phyloP scores from a whole-genome alignment of 2,329 filamentous ascomycete species.

The Cladosporium halotolerans region DNA sequence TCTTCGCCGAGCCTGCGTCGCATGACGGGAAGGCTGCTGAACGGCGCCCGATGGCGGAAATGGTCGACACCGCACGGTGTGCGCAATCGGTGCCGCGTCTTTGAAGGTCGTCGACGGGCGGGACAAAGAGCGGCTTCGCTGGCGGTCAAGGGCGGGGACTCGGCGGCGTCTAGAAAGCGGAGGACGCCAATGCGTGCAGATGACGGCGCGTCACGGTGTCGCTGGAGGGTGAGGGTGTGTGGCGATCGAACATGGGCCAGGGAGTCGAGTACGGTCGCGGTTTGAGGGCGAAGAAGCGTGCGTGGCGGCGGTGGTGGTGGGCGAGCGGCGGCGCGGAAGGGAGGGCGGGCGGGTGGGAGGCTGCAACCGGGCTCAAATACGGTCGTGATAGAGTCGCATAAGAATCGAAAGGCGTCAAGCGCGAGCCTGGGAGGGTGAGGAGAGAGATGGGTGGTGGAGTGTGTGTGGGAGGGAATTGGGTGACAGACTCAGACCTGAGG shows the following conservation, averaged over 20 bases:
- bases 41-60: conserved; percentile 10
- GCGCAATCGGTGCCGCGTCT: conserved; percentile 2
- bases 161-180: background rate
- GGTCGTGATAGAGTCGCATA: background rate
- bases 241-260: background rate
- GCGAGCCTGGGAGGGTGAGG: background rate
- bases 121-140: conserved; percentile 9
- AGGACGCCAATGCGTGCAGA: background rate
- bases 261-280: conserved; percentile 3
- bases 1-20: conserved; percentile 27
- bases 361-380: conserved; percentile 1
- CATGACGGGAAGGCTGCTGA: conserved; percentile 27
- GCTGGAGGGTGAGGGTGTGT: background rate
- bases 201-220: conserved; percentile 1
- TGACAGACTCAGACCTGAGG: background rate
- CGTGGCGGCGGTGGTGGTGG: background rate
- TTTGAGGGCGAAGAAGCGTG: background rate
- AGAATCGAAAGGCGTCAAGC: background rate
- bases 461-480: background rate
- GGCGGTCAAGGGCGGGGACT: conserved; percentile 6
- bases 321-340: conserved; percentile 3
- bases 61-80: conserved; percentile 8
- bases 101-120: background rate
- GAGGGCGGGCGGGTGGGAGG: background rate
- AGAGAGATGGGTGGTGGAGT: background rate